Base-by-base conservation (phyloP, 768 basidiomycete genomes). In the Pleurotus ostreatus region DNA sequence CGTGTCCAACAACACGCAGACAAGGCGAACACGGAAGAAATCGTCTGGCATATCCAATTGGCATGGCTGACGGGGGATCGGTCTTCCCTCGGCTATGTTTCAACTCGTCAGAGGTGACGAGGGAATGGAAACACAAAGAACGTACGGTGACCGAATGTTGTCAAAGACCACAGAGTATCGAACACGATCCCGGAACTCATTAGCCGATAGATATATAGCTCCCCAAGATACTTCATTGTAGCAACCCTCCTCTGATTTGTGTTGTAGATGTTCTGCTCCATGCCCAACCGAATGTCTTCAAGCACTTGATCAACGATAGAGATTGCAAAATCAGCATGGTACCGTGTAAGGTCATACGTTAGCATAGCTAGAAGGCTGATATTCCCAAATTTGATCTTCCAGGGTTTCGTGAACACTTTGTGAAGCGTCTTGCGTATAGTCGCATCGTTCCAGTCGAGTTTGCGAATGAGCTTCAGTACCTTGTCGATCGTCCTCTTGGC, bases 81-180 rank as follows among this genome's bases (percentile, higher is more conserved):
- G 95, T 41, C 94, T 81, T 2, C 92, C 92, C 37, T 98, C 95
- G 46, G 89, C 95, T 98, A 63, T 34, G 38, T 56, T 34, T 39
- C 49, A 53, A 37, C 61, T 26, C 56, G 49, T 65, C 49, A 68
- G 56, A 49, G 12, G 15, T 25, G 38, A 16, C 26, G 23, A 11
- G 25, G 8, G 58, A 37, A 3, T 23, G 45, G 55, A 41, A 4
- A 20, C 12, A n/a, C 26, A 43, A 49, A 2, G 20, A 23, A 79
- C 94, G 74, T 60, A 98, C 95, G 85, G 75, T 98, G 95, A 6
- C 95, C 97, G 63, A 97, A 98, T 0, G 93, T 97, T 20, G 94
- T 86, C 40, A 99, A 70, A 5, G 89, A 89, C 97, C 97, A 99
- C 2, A 99, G 71, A 0, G 86, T 89, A 67, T 98, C 96, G 59